Conservation (phyloP, 495 filamentous ascomycete species). For the Rhypophila decipiens region DNA sequence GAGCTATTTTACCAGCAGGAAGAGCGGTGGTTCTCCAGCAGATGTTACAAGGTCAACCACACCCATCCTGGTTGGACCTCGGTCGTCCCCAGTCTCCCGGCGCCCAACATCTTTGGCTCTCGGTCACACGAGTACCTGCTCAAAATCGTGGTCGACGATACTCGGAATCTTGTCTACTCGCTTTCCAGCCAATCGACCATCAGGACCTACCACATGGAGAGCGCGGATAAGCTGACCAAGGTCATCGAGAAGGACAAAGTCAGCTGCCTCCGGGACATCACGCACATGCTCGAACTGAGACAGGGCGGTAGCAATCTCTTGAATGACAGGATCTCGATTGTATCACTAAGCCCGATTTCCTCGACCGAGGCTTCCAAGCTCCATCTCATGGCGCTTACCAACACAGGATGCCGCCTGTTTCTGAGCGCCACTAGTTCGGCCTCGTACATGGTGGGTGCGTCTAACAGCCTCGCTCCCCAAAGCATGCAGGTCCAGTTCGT, state of each 20-base stretch:
- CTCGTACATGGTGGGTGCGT: conserved; percentile 49
- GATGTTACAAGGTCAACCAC: conserved; percentile 78
- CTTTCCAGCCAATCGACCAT: conserved; percentile 81
- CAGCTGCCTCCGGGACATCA: conserved; percentile 56
- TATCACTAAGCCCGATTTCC: conserved; percentile 77
- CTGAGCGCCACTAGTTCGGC: conserved; percentile 81
- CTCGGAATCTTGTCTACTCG: conserved; percentile 80
- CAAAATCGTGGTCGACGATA: conserved; percentile 82
- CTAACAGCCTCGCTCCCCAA: conserved; percentile 61
- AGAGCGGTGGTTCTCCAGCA: conserved; percentile 87
- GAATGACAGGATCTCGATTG: conserved; percentile 60
- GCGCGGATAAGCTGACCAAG: conserved; percentile 41
- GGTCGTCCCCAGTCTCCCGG: conserved; percentile 53
- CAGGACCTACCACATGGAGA: conserved; percentile 72
- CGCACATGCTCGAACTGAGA: conserved; percentile 61
- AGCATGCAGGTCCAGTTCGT: conserved; percentile 97
- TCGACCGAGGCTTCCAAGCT: conserved; percentile 73
- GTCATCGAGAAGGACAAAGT: conserved; percentile 51
- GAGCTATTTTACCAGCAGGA: conserved; percentile 95
- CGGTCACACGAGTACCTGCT: conserved; percentile 51
- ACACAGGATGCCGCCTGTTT: conserved; percentile 84
- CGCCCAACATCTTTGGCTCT: conserved; percentile 21
- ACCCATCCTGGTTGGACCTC: conserved; percentile 68
- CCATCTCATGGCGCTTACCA: conserved; percentile 85
- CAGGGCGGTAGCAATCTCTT: conserved; percentile 59